Base-by-base conservation (phyloP, 495 filamentous ascomycete species). In the Penicillium pancosmium region DNA sequence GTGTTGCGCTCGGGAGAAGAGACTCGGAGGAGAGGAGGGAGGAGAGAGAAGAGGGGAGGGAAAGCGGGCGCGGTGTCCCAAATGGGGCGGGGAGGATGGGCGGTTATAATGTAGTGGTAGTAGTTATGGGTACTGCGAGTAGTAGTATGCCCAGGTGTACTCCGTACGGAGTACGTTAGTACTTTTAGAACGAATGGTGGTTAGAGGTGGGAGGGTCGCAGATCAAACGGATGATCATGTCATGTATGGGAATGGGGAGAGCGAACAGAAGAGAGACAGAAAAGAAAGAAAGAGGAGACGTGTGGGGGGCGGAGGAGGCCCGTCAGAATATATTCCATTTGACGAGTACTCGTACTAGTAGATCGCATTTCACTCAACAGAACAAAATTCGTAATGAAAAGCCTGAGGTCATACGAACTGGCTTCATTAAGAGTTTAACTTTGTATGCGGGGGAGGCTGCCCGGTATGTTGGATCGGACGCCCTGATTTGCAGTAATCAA, bases 381-480 rank as follows among this genome's bases (percentile, higher is more conserved):
- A 66, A 56, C 49, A 11, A 19, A 56, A 63, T 60, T 35, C 11
- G 56, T 62, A 55, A 67, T 63, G 54, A 47, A 65, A 62, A 59
- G 23, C 55, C 57, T 58, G 64, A 66, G 57, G 61, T 64, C 61
- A 63, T 66, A 56, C 60, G 53, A 62, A 23, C 23, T 4, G 21
- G 18, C 34, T 31, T 50, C 53, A 6, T 23, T 54, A 60, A 63
- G 53, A 49, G 55, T 57, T 64, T 70, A 63, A 64, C 64, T 69
- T 67, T 64, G n/a, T 57, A 73, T 73, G 69, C 69, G 71, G 71
- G 70, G 68, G 61, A 68, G 55, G 64, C 63, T 68, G 70, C 71
- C 71, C 68, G 68, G 67, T 63, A 64, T 66, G 63, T 63, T 63
- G 62, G 50, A 65, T 62, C 46, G 34, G 52, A 59, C 38, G 48